Evolutionary conservation across 129 eudicot species (phyloP).

Genomic region (Flaveria brownii): DNA sequence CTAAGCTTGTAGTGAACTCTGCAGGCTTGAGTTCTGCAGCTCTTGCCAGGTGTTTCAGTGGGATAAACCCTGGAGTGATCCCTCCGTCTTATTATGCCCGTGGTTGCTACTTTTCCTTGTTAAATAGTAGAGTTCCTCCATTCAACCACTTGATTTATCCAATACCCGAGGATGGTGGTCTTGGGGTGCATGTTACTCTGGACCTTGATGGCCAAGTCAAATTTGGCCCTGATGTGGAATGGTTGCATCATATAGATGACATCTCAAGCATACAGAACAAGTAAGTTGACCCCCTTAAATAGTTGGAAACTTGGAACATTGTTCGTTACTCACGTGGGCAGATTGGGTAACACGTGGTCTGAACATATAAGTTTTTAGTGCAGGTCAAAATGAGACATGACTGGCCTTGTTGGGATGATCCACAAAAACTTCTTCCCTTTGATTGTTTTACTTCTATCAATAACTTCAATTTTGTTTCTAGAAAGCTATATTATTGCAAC

Average conservation of each 20-base stretch:
- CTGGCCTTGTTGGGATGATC: background rate
- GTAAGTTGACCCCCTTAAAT: constrained; percentile 42
- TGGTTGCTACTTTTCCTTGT: constrained; percentile 79
- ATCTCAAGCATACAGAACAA: constrained; percentile 62
- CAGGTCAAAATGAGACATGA: background rate
- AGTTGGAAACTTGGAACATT: background rate
- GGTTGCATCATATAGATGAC: constrained; percentile 64
- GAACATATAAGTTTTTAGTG: background rate
- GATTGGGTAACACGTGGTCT: background rate
- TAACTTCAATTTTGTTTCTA: background rate
- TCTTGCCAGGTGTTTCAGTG: constrained; percentile 62
- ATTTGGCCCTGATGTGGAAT: constrained; percentile 93
- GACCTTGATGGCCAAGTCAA: constrained; percentile 83
- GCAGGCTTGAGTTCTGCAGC: constrained; percentile 78
- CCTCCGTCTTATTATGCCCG: constrained; percentile 71
- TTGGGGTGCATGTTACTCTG: constrained; percentile 91
- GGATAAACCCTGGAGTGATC: constrained; percentile 39
- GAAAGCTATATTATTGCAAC: background rate
- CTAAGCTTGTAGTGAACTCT: constrained; percentile 74
- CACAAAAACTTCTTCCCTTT: background rate
- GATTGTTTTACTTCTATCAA: background rate
- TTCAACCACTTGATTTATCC: constrained; percentile 83
- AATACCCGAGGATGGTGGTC: constrained; percentile 93
- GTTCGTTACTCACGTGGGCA: background rate
- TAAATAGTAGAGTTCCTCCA: constrained; percentile 56